A percentile compares a stretch with the other conserved stretches of the same genome.
These are phyloP conservation scores for Hericium rajendrae DNA, from an alignment of 768 basidiomycete species.

Conservation along the genomic window DNA sequence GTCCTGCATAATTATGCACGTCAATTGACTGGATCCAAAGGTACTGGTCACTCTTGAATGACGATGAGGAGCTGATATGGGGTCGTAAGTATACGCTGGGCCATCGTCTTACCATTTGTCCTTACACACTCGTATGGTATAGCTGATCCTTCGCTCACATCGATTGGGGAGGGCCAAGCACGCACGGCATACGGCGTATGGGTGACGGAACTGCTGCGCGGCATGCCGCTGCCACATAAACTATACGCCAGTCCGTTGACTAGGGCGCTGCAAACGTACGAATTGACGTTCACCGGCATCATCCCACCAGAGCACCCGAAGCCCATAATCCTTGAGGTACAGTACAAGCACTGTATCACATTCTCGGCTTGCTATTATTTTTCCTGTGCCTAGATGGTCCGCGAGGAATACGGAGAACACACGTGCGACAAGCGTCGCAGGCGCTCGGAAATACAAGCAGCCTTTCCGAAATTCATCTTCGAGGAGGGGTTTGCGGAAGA, in stretches of 20 bases:
- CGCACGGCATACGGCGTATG: conserved; percentile 9
- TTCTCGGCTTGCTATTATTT: neutral
- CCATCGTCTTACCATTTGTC: neutral
- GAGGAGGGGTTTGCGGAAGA: conserved; percentile 14
- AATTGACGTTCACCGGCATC: conserved; percentile 9
- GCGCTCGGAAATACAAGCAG: conserved; percentile 5
- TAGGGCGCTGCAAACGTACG: conserved; percentile 9
- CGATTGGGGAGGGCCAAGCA: conserved; percentile 12
- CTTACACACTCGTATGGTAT: neutral
- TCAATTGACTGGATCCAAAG: neutral
- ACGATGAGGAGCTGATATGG: conserved; percentile 11
- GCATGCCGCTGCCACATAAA: conserved; percentile 7
- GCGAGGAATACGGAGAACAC: conserved; percentile 10
- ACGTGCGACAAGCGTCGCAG: conserved; percentile 11
- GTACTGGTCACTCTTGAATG: conserved; percentile 10
- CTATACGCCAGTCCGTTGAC: conserved; percentile 10
- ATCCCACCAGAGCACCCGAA: neutral
- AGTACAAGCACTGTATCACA: neutral
- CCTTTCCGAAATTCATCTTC: conserved; percentile 9
- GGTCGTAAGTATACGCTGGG: conserved; percentile 7
- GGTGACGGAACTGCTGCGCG: conserved; percentile 4
- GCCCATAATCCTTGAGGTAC: conserved; percentile 13
- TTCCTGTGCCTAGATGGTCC: conserved; percentile 3
- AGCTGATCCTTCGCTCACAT: conserved; percentile 13
- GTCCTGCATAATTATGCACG: neutral